Percentiles rank a stretch among this genome's conserved stretches.
phyloP scores from a whole-genome alignment of 2,329 filamentous ascomycete genomes.

The Colletotrichum chlorophyti region DNA sequence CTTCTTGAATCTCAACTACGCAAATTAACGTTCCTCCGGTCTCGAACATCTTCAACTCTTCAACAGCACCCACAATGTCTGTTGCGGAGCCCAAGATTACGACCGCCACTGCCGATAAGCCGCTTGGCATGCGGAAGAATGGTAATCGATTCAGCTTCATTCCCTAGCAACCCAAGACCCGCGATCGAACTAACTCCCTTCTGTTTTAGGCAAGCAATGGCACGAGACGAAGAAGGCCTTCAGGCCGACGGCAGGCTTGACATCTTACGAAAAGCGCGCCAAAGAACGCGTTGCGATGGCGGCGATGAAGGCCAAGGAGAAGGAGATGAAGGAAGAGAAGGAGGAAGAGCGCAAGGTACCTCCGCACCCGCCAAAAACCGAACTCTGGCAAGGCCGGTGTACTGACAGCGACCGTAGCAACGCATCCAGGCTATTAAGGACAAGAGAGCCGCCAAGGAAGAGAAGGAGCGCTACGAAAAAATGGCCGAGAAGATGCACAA shows the following conservation, averaged over 20 bases:
- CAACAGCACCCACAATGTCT: conserved; percentile 48
- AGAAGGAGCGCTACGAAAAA: conserved; percentile 90
- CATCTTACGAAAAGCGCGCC: conserved; percentile 78
- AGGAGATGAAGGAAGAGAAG: conserved; percentile 95
- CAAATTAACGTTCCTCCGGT: conserved; percentile 24
- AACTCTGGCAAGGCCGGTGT: background rate
- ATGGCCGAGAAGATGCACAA: conserved; percentile 98
- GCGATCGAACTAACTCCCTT: conserved; percentile 2
- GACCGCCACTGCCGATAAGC: conserved; percentile 44
- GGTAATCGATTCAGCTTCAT: conserved; percentile 57
- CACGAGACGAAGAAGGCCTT: conserved; percentile 84
- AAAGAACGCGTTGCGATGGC: conserved; percentile 73
- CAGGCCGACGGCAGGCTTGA: conserved; percentile 79
- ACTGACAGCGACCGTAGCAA: conserved; percentile 55
- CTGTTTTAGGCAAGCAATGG: conserved; percentile 88
- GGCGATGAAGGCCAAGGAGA: conserved; percentile 90
- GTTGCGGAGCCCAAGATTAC: conserved; percentile 38
- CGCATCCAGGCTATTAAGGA: conserved; percentile 83
- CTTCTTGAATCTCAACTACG: conserved; percentile 14
- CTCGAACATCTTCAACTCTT: conserved; percentile 9
- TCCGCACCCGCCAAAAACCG: conserved; percentile 6
- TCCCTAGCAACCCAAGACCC: background rate
- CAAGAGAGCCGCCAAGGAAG: conserved; percentile 86
- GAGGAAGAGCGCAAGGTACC: conserved; percentile 84
- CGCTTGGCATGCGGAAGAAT: conserved; percentile 80